Conservation (phyloP, 2,329 filamentous ascomycete genomes). For the Eutypella sp. region DNA sequence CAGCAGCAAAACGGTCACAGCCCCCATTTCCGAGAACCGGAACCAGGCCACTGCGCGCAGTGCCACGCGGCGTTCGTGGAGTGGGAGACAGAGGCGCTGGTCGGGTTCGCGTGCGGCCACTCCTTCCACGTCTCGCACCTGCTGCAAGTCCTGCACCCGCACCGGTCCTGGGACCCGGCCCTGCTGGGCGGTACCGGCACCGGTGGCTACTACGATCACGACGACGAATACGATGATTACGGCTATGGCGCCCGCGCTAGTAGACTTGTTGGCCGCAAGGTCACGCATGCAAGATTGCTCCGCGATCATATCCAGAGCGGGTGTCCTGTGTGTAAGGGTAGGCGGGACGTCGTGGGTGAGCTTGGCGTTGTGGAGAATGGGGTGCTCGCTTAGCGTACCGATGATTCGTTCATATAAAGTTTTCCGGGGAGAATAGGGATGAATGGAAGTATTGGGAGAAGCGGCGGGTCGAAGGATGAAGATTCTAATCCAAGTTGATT, state of each 20-base stretch:
- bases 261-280: slow-evolving; percentile 76
- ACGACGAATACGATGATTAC: slow-evolving; percentile 24
- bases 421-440: too few species aligned
- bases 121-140: slow-evolving; percentile 75
- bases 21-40: slow-evolving; percentile 20
- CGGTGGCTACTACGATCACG: slow-evolving; percentile 37
- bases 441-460: too few species aligned
- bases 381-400: too few species aligned
- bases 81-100: slow-evolving; percentile 64
- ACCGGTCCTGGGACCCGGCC: slow-evolving; percentile 36
- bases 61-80: slow-evolving; percentile 54
- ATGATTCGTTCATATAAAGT: too few species aligned
- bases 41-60: slow-evolving; percentile 54
- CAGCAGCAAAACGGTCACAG: slow-evolving; percentile 17
- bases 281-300: slow-evolving; percentile 77
- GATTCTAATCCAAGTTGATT: too few species aligned
- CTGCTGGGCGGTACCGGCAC: slow-evolving; percentile 6
- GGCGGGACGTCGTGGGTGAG: slow-evolving; percentile 23
- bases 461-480: too few species aligned
- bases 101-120: slow-evolving; percentile 79
- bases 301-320: slow-evolving; percentile 63
- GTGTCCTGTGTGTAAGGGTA: slow-evolving; percentile 53
- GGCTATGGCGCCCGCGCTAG: slow-evolving; percentile 36
- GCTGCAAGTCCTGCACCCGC: slow-evolving; percentile 47
- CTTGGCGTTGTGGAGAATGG: too few species aligned